These are phyloP conservation scores for Penicillium frequentans DNA, from an alignment of 2,329 filamentous ascomycete species.

Conservation along the genomic window DNA sequence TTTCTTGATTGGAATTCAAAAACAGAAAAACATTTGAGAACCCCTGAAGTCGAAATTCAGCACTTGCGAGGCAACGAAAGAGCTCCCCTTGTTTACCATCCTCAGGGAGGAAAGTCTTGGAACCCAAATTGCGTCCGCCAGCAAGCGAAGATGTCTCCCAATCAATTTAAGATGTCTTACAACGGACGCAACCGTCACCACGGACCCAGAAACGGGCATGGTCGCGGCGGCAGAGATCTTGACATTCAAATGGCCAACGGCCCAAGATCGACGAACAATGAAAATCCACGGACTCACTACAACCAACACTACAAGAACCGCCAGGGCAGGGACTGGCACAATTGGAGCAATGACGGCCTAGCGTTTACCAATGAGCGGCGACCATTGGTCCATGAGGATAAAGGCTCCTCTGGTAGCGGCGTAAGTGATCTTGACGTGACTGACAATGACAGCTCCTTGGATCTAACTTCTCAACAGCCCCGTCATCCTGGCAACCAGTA, in stretches of 20 bases:
- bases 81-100: constrained; percentile 6
- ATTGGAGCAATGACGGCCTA: background rate
- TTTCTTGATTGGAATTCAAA: constrained; percentile 9
- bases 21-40: constrained; percentile 8
- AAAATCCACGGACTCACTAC: background rate
- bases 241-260: background rate
- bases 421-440: background rate
- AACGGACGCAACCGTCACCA: background rate
- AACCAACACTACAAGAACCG: background rate
- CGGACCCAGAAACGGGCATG: background rate
- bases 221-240: background rate
- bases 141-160: background rate
- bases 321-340: background rate
- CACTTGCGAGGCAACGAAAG: constrained; percentile 9
- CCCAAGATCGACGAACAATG: constrained; percentile 5
- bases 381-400: background rate
- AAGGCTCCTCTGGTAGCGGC: background rate
- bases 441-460: too few species aligned
- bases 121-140: background rate
- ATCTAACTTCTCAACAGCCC: too few species aligned
- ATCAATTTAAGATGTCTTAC: background rate
- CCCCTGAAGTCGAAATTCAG: constrained; percentile 21
- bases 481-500: too few species aligned
- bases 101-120: background rate
- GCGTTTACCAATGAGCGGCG: background rate